These are phyloP conservation scores for Syzygium grande DNA, from an alignment of 345 rosid species.

Conservation along the genomic window DNA sequence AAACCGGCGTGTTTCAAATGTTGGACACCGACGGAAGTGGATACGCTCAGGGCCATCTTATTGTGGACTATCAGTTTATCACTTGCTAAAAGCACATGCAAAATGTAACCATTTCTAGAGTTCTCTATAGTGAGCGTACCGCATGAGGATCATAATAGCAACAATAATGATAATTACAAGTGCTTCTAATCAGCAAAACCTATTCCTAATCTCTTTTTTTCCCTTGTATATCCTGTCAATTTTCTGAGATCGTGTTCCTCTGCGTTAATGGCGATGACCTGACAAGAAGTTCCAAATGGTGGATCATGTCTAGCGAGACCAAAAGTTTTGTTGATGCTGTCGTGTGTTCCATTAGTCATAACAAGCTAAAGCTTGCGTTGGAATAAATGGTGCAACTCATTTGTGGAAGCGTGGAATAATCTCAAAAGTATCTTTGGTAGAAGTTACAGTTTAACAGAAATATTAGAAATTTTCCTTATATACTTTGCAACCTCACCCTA, in stretches of 20 bases:
- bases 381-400: neutral
- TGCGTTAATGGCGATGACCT: too few relatives aligned
- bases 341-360: neutral
- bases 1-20: conserved; percentile 19
- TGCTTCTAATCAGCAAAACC: neutral
- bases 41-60: conserved; percentile 24
- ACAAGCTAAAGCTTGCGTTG: neutral
- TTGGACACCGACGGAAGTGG: conserved; percentile 33
- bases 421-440: neutral
- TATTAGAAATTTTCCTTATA: neutral
- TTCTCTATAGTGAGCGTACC: neutral
- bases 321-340: neutral
- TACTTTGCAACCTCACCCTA: neutral
- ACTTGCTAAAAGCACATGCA: conserved; percentile 3
- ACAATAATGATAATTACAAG: neutral
- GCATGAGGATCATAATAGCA: neutral
- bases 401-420: neutral
- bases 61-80: conserved; percentile 37
- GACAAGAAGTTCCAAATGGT: too few relatives aligned
- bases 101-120: neutral
- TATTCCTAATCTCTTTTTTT: neutral
- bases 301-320: neutral
- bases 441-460: neutral
- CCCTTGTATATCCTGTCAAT: neutral
- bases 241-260: too few relatives aligned